Evolutionary conservation across 352 stramenopile species (phyloP).

Genomic region (Pythium aquatile): DNA sequence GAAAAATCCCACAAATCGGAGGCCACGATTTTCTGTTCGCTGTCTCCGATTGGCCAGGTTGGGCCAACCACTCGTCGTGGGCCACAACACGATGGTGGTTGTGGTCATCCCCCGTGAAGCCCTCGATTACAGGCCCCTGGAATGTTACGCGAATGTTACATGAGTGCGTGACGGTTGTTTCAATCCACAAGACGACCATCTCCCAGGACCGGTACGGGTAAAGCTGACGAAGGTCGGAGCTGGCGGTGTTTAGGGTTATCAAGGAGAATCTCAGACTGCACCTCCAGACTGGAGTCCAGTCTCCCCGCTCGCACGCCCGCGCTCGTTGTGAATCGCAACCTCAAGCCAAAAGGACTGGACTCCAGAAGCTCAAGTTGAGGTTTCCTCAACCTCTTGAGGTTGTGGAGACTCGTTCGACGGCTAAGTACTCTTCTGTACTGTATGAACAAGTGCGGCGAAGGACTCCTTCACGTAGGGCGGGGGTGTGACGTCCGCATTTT

Average conservation of each 20-base stretch:
- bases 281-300: too few relatives aligned
- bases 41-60: constrained; percentile 8
- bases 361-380: background rate
- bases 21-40: background rate
- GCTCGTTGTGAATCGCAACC: background rate
- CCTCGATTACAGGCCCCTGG: constrained; percentile 7
- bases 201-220: background rate
- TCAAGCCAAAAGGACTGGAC: background rate
- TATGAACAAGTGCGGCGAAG: too few relatives aligned
- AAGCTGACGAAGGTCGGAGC: constrained; percentile 29
- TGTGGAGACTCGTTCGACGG: too few relatives aligned
- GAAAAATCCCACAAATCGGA: constrained; percentile 5
- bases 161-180: constrained; percentile 25
- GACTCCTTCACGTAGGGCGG: too few relatives aligned
- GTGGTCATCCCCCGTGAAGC: constrained; percentile 1
- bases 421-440: too few relatives aligned
- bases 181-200: constrained; percentile 21
- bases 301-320: background rate
- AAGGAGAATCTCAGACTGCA: background rate
- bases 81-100: constrained; percentile 5
- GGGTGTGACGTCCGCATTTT: too few relatives aligned
- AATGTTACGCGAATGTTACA: constrained; percentile 30
- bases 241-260: constrained; percentile 10
- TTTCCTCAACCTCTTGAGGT: too few relatives aligned
- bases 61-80: background rate